Base-by-base conservation (phyloP, 2,329 filamentous ascomycete species). In the Epichloe baconii region DNA sequence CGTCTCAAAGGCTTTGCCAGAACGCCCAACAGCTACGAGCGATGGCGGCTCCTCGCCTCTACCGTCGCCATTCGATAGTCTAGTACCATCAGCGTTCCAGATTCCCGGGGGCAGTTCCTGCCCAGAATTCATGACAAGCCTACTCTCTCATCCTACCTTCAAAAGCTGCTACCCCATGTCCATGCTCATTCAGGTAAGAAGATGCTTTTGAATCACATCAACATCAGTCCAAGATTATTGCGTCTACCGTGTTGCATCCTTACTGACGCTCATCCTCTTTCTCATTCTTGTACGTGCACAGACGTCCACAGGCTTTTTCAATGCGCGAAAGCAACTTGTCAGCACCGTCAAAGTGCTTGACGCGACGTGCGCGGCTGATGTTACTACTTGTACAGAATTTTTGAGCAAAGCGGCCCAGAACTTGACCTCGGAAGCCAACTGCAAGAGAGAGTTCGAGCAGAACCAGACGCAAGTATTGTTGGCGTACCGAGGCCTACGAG, bases 271-370 rank as follows among this genome's bases (percentile, higher is more conserved):
- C 26, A 5, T 34, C 21, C 21, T 26, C 3, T 5, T 21, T 21
- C 14, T 10, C 7, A 41, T 38, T 38, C 1, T 37, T 10, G 7
- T 10, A 31, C n/a, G 11, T 31, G 26, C 10, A 15, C 26, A 95
- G 82, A 88, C 86, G 55, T 96, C 91, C 10, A 79, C 76, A 48
- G 80, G 81, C 41, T 95, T 96, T 70, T 97, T 97, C 71, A 73
- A 88, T 51, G 83, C 83, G 17, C 77, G 84, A 55, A 83, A 80
- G 62, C 85, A 86, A 5, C 73, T 85, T 37, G 73, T 86, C 47
- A 76, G 77, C 58, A 85, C 91, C 53, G 87, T 88, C 1, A 79
- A 81, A 54, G 82, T 86, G 19, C 80, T 98, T 48, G 86, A 95
- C 58, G 79, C 80, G 15, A 80, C 88, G 10, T 98, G 93, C 66